These are phyloP conservation scores for Suillus lakei DNA, from an alignment of 768 basidiomycete species.

Conservation along the genomic window DNA sequence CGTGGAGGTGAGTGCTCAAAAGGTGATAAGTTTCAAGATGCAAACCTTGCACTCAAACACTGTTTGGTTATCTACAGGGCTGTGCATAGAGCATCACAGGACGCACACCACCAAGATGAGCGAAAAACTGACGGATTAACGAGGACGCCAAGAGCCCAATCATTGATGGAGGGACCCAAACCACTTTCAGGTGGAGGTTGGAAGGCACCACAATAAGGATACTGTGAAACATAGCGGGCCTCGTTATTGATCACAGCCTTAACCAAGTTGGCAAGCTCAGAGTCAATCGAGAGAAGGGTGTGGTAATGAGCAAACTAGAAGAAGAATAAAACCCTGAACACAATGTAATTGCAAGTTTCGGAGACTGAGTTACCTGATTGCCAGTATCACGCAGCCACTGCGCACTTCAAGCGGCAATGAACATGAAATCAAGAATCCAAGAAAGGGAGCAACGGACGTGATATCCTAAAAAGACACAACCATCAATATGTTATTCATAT, in stretches of 20 bases:
- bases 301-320: constrained; percentile 73
- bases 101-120: not conserved
- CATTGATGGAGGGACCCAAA: constrained; percentile 63
- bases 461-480: constrained; percentile 62
- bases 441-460: constrained; percentile 51
- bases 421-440: constrained; percentile 11
- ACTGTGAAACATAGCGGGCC: constrained; percentile 70
- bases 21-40: not conserved
- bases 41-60: constrained; percentile 85
- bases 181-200: constrained; percentile 82
- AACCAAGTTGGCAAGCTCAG: constrained; percentile 63
- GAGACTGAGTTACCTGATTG: constrained; percentile 58
- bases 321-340: constrained; percentile 12
- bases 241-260: constrained; percentile 87
- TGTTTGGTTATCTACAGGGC: constrained; percentile 67
- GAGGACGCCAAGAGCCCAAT: constrained; percentile 69
- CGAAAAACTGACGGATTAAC: constrained; percentile 67
- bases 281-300: constrained; percentile 58
- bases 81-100: constrained; percentile 28
- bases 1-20: not conserved
- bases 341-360: not conserved
- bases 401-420: constrained; percentile 48
- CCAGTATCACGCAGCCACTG: constrained; percentile 86
- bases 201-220: constrained; percentile 83
- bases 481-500: constrained; percentile 9